Base-by-base conservation (phyloP, 2,329 filamentous ascomycete genomes). In the Botrytis tulipae region DNA sequence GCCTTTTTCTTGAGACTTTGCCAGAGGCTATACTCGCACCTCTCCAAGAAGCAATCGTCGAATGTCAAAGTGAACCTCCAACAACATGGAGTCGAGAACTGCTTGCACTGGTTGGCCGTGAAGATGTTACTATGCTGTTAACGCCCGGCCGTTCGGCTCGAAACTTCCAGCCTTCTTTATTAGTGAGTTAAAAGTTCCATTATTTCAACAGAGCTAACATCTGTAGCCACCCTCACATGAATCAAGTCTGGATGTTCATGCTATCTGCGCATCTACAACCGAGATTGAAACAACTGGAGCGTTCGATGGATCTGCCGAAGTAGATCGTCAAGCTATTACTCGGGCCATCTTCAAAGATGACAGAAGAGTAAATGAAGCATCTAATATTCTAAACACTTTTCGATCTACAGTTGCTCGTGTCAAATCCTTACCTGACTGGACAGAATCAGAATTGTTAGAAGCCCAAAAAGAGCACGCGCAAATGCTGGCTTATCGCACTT, bases 391-490 rank as follows among this genome's bases (percentile, higher is more conserved):
- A n/a, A 95, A 96, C 73, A 96, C 96, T 42, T 90, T 92, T 70
- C 93, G 92, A 79, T 87, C 93, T 22, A 90, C 95, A 60, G 85
- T 93, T 18, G 90, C 95, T n/a, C 92, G 93, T 70, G 92, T 95
- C 75, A 87, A 91, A 57, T 89, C 91, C 2, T 87, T 94, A 76
- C 89, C 92, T 1, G 89, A 90, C 59, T 96, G 93, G 92, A 89
- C 91, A 35, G 96, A 99, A 80, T 91, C 93, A 25, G 91, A 96
- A 75, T 90, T 97, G 73, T 85, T 99, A 16, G 96, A 99, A 81
- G 93, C 92, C 74, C 96, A 99, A 82, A 97, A 98, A 82, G 91
- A 93, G 75, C 86, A 97, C 46, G 95, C 96, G 73, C 93, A 96
- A 74, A 91, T 92, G 79, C 89, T 98, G 54, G 96, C 95, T 59